Base-by-base conservation (phyloP, 164 flowering plant species). In the Magnolia kwangsiensis region DNA sequence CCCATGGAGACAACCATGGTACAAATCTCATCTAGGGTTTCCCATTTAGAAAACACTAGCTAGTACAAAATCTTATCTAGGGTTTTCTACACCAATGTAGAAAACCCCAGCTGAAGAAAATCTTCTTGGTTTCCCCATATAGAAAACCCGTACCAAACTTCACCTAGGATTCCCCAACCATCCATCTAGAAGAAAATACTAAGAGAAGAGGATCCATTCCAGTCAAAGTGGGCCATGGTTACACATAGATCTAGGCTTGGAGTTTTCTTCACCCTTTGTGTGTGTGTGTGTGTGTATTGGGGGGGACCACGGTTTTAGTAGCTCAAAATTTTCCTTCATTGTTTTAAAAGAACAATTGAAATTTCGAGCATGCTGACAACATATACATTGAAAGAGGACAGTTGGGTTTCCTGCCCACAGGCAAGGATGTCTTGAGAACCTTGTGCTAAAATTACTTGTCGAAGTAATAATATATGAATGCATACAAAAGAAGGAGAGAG, bases 331-430 rank as follows among this genome's bases (percentile, higher is more conserved):
- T 18, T 24, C 72, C 63, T 78, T 67, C 10, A 23, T 76, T 76
- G 76, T 73, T 72, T 19, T 49, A 61, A 61, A 76, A 82, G 37
- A 65, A 19, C 64, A 50, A 51, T 66, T 78, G 23, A 64, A 55
- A 69, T 79, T 74, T 77, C 59, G 72, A 50, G 79, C 71, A 63
- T 68, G 77, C 72, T 67, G 51, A 59, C 68, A 51, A 14, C 67
- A 65, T 31, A 49, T 50, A 63, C 77, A 72, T 69, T 77, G 74
- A 74, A 71, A 76, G 77, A 67, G 59, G 71, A 18, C 8, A 29
- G 19, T 37, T 29, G 16, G 70, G 71, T 68, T 68, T 31, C 71
- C 71, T 68, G 37, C 71, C 71, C 71, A 68, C 71, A 68, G 29
- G 49, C 71, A 68, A 29, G 71, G 71, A 37, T 18, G 50, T 24